Base-by-base conservation (phyloP, 352 stramenopile species). In the Phytophthora tubulina region DNA sequence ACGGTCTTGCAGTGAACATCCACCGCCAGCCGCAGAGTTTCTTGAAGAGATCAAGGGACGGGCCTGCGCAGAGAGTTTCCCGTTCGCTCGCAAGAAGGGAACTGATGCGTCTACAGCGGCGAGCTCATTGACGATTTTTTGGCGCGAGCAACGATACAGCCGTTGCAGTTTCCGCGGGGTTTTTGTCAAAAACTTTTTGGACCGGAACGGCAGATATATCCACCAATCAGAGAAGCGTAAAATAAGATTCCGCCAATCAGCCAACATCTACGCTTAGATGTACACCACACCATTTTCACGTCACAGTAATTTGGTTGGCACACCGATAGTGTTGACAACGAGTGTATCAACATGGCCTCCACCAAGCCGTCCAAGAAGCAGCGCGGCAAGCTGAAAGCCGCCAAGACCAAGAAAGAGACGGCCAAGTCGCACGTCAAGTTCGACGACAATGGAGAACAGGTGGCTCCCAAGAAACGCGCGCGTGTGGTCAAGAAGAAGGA, bases 321-420 rank as follows among this genome's bases (percentile, higher is more conserved):
- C 15, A 46, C 21, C n/a, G n/a, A 14, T 56, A 30, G 14, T 31
- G 21, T 39, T 45, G 13, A 52, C 45, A 49, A 21, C 33, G n/a
- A 51, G 50, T 65, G 50, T 48, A 58, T 32, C 48, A 61, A 32
- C 51, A 93, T 92, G 84, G 73, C 48, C 27, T 71, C 75, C 31
- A 62, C 73, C 7, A 94, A 91, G 67, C 84, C 75, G 48, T 94
- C 86, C 21, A 92, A 94, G 82, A 94, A 94, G 76, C 84, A 92
- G 72, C 84, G 86, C 48, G 83, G 83, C 63, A 92, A 92, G 80
- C 70, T 82, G 49, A 94, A 92, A 63, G 53, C 62, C 21, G 11
- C 35, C 31, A 62, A 68, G 53, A 57, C 63, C 33, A 78, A 80
- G 41, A 75, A 75, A 21, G 70, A 69, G 21, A 35, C 63, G 11